Conservation (phyloP, 2,329 filamentous ascomycete genomes). For the Zymoseptoria tritici region DNA sequence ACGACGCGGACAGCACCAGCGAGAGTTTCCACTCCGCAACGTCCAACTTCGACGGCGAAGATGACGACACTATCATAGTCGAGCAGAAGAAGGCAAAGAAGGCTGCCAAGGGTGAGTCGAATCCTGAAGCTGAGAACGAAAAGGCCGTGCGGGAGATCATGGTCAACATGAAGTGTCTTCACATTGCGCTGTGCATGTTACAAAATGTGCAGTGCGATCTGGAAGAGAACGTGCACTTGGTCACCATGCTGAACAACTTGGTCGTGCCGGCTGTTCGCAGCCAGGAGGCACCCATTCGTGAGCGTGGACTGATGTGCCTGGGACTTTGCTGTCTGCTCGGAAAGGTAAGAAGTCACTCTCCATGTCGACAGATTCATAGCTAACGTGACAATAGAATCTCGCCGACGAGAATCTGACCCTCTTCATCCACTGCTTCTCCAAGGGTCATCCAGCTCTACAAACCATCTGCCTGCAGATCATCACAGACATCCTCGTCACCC, state of each 20-base stretch:
- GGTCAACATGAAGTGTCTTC: slow-evolving; percentile 96
- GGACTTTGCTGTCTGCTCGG: slow-evolving; percentile 88
- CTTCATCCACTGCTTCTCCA: slow-evolving; percentile 93
- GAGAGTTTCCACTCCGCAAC: slow-evolving; percentile 91
- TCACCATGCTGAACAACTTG: slow-evolving; percentile 95
- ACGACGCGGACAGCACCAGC: slow-evolving; percentile 44
- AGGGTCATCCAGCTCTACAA: slow-evolving; percentile 83
- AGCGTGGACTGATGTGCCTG: slow-evolving; percentile 80
- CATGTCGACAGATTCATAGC: slow-evolving; percentile 3
- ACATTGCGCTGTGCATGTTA: slow-evolving; percentile 96
- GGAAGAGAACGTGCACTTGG: slow-evolving; percentile 83
- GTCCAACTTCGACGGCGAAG: slow-evolving; percentile 64
- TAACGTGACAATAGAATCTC: slow-evolving; percentile 51
- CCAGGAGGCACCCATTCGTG: slow-evolving; percentile 85
- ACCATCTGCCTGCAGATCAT: slow-evolving; percentile 86
- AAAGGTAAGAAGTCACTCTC: slow-evolving; percentile 44
- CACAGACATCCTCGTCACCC: slow-evolving; percentile 84
- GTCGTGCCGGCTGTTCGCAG: slow-evolving; percentile 91
- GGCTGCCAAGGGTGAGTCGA: slow-evolving; percentile 47
- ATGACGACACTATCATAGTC: slow-evolving; percentile 30
- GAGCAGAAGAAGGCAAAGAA: slow-evolving; percentile 30
- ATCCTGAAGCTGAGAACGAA: slow-evolving; percentile 48
- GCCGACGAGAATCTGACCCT: slow-evolving; percentile 86
- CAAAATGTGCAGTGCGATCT: slow-evolving; percentile 83
- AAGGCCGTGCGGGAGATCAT: slow-evolving; percentile 86